Base-by-base conservation (phyloP, 176 grass and related monocot species). In the Oryza punctata region DNA sequence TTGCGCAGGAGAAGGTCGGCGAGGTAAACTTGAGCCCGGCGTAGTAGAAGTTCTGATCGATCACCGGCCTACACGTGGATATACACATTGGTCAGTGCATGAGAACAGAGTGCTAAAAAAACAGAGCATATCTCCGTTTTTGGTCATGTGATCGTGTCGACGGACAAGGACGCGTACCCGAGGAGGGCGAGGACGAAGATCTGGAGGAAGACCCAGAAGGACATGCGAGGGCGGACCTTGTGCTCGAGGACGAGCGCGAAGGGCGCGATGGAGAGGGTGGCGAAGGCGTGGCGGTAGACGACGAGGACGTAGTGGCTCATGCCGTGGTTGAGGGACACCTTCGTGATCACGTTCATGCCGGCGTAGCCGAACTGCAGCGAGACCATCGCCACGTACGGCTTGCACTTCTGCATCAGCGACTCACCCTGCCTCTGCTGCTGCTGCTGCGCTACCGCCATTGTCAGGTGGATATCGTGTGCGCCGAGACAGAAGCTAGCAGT, bases 241-340 rank as follows among this genome's bases (percentile, higher is more conserved):
- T 89, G 94, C 92, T 99, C 97, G 41, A 99, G 89, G 73, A 89
- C 71, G 81, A 99, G 87, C 38, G 93, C 97, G 78, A 99, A 99
- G 65, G 97, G 97, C 70, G 91, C 93, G 83, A 99, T 99, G 84
- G 97, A 99, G 70, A 99, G 88, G n/a, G 97, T 92, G 45, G 91
- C 97, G 77, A 99, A 99, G 87, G 89, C 97, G 70, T 94, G 97
- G 24, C 97, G 89, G 71, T 99, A 99, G n/a, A 99, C 97, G 50
- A 99, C 97, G 47, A 99, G 93, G 5, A 99, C 97, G 81, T 99
- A 99, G 85, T 99, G 97, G 87, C 93, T 94, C 93, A 99, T 94
- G 30, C 97, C 97, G 70, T 87, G 93, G 91, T 99, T 99, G 27
- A 99, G 91, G 57, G 97, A 99, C 75, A 99, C 93, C 89, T 99